Conservation (phyloP, 306 rosid genomes). For the Sicyos baderoa region DNA sequence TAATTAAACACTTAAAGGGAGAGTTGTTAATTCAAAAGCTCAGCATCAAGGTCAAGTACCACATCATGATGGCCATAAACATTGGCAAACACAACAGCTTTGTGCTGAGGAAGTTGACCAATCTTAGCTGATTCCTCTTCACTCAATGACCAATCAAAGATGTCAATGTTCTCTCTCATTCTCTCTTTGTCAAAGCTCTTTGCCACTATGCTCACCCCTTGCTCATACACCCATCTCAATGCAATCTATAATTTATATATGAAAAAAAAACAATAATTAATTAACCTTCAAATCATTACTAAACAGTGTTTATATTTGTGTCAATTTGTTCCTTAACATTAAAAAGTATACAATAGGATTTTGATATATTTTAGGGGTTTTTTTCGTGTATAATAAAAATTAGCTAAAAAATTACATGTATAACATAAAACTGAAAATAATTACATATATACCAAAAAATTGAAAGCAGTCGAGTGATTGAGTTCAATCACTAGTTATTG, state of each 20-base stretch:
- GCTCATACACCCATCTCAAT: conserved; percentile 44
- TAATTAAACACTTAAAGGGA: background rate
- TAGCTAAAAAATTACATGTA: no score
- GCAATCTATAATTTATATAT: conserved; percentile 23
- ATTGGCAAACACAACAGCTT: conserved; percentile 28
- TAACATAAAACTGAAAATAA: no score
- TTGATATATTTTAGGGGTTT: no score
- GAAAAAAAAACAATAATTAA: no score
- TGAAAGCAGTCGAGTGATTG: no score
- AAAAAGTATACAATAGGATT: no score
- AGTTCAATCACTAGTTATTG: no score
- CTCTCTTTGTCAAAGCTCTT: conserved; percentile 40
- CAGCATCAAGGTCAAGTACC: conserved; percentile 30
- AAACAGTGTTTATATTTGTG: no score
- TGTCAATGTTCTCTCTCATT: conserved; percentile 36
- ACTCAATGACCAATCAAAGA: conserved; percentile 34
- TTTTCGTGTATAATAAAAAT: no score
- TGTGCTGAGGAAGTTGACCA: conserved; percentile 30
- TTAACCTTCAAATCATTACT: no score
- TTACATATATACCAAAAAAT: no score
- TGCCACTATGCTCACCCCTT: conserved; percentile 35
- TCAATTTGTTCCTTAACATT: no score
- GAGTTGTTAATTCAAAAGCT: conserved; percentile 15
- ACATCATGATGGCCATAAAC: conserved; percentile 33
- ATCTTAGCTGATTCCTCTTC: conserved; percentile 30